Evolutionary conservation across 2,329 filamentous ascomycete genomes (phyloP).

Genomic region (Blastomyces emzantsi): DNA sequence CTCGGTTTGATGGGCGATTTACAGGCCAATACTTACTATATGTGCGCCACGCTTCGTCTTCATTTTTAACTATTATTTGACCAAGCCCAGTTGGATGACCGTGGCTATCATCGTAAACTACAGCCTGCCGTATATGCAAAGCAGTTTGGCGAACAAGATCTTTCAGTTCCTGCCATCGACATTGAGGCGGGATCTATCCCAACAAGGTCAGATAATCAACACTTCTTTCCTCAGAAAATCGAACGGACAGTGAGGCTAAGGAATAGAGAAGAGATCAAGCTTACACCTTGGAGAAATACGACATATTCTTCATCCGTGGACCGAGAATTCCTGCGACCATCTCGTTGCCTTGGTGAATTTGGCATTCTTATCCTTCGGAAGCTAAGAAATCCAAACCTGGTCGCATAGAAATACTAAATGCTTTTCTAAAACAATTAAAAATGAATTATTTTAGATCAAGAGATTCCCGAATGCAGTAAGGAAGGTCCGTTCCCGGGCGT

Average conservation of each 20-base stretch:
- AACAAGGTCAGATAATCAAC: not conserved
- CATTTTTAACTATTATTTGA: constrained; percentile 39
- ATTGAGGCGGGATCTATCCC: constrained; percentile 35
- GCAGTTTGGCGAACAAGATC: constrained; percentile 38
- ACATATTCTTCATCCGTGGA: constrained; percentile 37
- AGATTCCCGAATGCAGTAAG: not conserved
- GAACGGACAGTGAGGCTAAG: constrained; percentile 25
- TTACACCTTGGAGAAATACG: constrained; percentile 37
- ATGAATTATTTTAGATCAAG: not conserved
- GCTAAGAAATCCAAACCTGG: not conserved
- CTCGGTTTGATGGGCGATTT: not conserved
- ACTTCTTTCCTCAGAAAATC: not conserved
- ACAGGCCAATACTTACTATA: constrained; percentile 25
- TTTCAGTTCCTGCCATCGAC: constrained; percentile 39
- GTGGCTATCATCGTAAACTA: constrained; percentile 37
- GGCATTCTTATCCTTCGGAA: constrained; percentile 22
- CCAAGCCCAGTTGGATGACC: constrained; percentile 36
- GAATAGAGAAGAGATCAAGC: constrained; percentile 29
- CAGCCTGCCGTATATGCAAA: constrained; percentile 36
- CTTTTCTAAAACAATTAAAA: not conserved
- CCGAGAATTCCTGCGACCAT: constrained; percentile 23
- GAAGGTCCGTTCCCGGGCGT: not conserved
- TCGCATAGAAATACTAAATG: not conserved
- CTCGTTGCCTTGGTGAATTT: constrained; percentile 25
- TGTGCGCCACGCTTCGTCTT: constrained; percentile 38